phyloP scores from a whole-genome alignment of 495 filamentous ascomycete genomes.

The Beverwykella pulmonaria region DNA sequence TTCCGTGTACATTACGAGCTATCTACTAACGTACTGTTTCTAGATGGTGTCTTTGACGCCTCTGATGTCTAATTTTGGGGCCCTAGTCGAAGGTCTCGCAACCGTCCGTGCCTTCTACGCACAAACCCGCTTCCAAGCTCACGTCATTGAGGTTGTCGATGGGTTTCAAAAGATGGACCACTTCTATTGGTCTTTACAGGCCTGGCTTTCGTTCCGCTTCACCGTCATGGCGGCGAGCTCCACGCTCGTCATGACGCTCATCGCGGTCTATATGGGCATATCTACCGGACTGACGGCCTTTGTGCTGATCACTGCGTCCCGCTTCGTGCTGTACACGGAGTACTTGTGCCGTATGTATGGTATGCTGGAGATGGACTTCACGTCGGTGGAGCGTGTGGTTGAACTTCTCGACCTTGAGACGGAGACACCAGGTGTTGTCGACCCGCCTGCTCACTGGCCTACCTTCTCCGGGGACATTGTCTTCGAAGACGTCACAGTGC shows the following conservation, averaged over 20 bases:
- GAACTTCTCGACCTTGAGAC: slow-evolving; percentile 75
- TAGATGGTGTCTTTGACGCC: slow-evolving; percentile 77
- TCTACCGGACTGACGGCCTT: slow-evolving; percentile 78
- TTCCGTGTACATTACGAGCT: background rate
- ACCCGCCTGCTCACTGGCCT: slow-evolving; percentile 78
- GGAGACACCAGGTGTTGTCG: slow-evolving; percentile 64
- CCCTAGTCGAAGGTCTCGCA: slow-evolving; percentile 73
- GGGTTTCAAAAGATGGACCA: slow-evolving; percentile 90
- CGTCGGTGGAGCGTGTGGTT: slow-evolving; percentile 80
- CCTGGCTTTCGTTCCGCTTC: slow-evolving; percentile 80
- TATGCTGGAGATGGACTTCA: slow-evolving; percentile 85
- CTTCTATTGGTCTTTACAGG: slow-evolving; percentile 85
- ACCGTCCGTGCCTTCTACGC: slow-evolving; percentile 75
- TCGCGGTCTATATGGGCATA: slow-evolving; percentile 69
- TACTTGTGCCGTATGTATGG: slow-evolving; percentile 73
- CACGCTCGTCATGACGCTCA: slow-evolving; percentile 68
- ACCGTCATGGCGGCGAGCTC: slow-evolving; percentile 69
- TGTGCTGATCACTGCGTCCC: slow-evolving; percentile 63
- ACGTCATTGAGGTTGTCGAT: slow-evolving; percentile 75
- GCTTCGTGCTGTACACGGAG: slow-evolving; percentile 71
- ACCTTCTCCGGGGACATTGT: slow-evolving; percentile 66
- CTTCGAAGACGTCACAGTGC: slow-evolving; percentile 75
- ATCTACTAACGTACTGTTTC: slow-evolving; percentile 3
- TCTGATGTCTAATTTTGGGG: slow-evolving; percentile 82
- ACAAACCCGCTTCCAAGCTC: slow-evolving; percentile 71